Conservation (phyloP, 768 basidiomycete species). For the Rhodosporidiobolus sp. region DNA sequence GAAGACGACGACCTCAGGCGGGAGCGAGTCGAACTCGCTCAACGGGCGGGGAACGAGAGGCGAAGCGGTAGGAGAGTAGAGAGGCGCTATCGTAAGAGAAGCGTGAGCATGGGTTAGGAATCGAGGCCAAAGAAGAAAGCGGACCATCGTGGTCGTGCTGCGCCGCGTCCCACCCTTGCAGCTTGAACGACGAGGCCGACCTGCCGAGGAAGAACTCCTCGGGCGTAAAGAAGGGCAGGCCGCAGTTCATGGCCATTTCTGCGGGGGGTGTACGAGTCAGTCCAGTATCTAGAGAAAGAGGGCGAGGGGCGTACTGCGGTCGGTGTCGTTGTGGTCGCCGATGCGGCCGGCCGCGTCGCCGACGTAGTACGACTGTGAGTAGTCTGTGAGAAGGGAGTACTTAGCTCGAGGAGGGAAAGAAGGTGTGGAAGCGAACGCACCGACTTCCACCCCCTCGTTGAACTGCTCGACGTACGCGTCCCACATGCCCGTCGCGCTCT, state of each 20-base stretch:
- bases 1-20: constrained; percentile 58
- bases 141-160: constrained; percentile 23
- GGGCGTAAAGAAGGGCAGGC: constrained; percentile 42
- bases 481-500: constrained; percentile 52
- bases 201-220: constrained; percentile 41
- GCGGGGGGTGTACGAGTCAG: background rate
- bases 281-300: background rate
- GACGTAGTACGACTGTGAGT: constrained; percentile 48
- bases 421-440: constrained; percentile 51
- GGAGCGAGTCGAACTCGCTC: constrained; percentile 3
- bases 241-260: constrained; percentile 39
- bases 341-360: constrained; percentile 52
- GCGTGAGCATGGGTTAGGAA: background rate
- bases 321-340: constrained; percentile 36
- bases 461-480: constrained; percentile 42
- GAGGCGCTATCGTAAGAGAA: constrained; percentile 53
- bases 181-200: background rate
- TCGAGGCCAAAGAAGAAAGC: background rate
- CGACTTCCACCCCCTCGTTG: constrained; percentile 62
- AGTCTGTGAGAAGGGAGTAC: constrained; percentile 40
- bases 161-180: constrained; percentile 21
- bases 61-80: constrained; percentile 56
- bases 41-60: constrained; percentile 44
- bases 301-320: constrained; percentile 27
- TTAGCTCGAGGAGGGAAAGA: background rate